Conservation (phyloP, 2,329 filamentous ascomycete species). For the Periconia sp. region DNA sequence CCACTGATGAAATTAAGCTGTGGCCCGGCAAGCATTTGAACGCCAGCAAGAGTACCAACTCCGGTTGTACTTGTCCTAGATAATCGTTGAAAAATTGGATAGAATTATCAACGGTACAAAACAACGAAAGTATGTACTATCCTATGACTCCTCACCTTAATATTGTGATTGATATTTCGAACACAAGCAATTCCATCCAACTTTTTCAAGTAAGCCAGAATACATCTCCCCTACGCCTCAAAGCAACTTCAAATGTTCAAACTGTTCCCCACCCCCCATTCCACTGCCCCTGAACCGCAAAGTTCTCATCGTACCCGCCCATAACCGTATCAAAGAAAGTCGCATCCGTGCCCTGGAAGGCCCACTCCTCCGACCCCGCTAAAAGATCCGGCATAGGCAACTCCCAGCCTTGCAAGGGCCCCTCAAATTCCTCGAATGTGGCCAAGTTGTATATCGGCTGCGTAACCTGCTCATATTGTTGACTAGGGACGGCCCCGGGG, state of each 20-base stretch:
- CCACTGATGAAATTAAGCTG: no score
- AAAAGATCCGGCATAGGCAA: neutral
- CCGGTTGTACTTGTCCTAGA: no score
- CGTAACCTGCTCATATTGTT: neutral
- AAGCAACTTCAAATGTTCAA: neutral
- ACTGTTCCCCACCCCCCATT: neutral
- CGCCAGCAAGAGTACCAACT: no score
- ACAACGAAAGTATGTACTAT: no score
- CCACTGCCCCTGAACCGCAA: neutral
- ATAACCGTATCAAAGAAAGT: slow-evolving; percentile 12
- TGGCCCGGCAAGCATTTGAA: no score
- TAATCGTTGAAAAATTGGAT: no score
- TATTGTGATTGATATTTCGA: no score
- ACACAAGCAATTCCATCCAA: no score
- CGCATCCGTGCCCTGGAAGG: slow-evolving; percentile 10
- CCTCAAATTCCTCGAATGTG: neutral
- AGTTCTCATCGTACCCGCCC: neutral
- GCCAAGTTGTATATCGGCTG: neutral
- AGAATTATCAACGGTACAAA: no score
- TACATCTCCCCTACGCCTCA: no score
- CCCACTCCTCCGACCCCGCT: slow-evolving; percentile 8
- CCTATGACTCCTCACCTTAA: no score
- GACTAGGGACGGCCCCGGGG: neutral
- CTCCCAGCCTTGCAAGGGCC: neutral
- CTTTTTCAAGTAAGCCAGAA: no score